Conservation (phyloP, 2,329 filamentous ascomycete species). For the Sporothrix phasma region DNA sequence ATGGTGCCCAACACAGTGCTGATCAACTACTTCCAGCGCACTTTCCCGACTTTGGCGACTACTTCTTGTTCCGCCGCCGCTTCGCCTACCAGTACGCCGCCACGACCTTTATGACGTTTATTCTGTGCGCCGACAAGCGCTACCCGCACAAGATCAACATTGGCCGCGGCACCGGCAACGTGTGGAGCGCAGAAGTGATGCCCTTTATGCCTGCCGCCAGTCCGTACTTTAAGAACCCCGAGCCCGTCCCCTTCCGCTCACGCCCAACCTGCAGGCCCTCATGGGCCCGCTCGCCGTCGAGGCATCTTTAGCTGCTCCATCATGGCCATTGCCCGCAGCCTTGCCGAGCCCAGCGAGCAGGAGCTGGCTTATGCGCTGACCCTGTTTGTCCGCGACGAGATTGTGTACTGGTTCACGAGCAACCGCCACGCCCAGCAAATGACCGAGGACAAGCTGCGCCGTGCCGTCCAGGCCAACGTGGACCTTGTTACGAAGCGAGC, state of each 20-base stretch:
- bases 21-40: constrained; percentile 79
- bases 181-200: constrained; percentile 93
- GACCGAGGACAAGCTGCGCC: constrained; percentile 56
- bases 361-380: constrained; percentile 93
- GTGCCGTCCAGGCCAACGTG: constrained; percentile 58
- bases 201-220: constrained; percentile 76
- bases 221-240: constrained; percentile 87
- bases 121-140: constrained; percentile 92
- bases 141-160: constrained; percentile 96
- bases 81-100: constrained; percentile 94
- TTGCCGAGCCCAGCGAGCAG: constrained; percentile 78
- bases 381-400: constrained; percentile 93
- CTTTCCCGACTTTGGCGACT: constrained; percentile 85
- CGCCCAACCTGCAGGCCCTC: constrained; percentile 87
- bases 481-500: constrained; percentile 89
- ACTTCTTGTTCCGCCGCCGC: constrained; percentile 96
- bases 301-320: constrained; percentile 87
- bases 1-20: constrained; percentile 77
- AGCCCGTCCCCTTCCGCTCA: constrained; percentile 95
- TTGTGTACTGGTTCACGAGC: constrained; percentile 92
- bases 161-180: constrained; percentile 74
- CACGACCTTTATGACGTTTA: constrained; percentile 96
- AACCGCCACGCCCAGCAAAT: constrained; percentile 53
- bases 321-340: constrained; percentile 90
- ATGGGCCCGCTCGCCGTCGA: constrained; percentile 95